Evolutionary conservation across 768 basidiomycete species (phyloP).

Genomic region (Neoboletus magnificus): DNA sequence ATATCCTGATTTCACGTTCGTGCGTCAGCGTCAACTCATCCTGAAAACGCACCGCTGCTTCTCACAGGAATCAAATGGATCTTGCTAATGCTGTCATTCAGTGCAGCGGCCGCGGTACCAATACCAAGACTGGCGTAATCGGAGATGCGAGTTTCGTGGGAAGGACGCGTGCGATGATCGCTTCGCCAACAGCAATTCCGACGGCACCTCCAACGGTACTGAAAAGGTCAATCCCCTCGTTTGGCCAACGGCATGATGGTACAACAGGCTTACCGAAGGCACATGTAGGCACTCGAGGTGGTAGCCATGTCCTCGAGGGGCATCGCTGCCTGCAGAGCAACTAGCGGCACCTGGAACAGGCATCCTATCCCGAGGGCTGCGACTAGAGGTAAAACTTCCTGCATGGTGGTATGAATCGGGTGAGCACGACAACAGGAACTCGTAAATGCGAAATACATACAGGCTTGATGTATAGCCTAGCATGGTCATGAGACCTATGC

Average conservation of each 20-base stretch:
- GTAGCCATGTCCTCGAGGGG: constrained; percentile 86
- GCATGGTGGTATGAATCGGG: constrained; percentile 44
- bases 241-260: background rate
- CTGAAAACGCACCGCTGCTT: background rate
- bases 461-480: constrained; percentile 54
- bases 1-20: background rate
- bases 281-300: constrained; percentile 65
- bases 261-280: constrained; percentile 52
- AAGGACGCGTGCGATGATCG: no score
- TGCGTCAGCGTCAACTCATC: background rate
- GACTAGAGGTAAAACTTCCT: constrained; percentile 63
- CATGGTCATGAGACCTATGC: constrained; percentile 71
- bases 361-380: constrained; percentile 64
- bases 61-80: constrained; percentile 39
- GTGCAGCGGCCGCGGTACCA: no score
- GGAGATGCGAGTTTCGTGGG: constrained; percentile 42
- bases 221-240: constrained; percentile 2
- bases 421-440: constrained; percentile 5
- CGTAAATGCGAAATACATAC: no score
- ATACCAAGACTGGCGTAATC: constrained; percentile 34
- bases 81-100: constrained; percentile 46
- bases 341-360: constrained; percentile 65
- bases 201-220: no score
- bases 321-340: no score
- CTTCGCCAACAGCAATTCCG: no score